Percentiles rank a stretch among this genome's conserved stretches.
Evolutionary conservation across 75 land plant genomes (phyloP).

Genomic region (Larix kaempferi): DNA sequence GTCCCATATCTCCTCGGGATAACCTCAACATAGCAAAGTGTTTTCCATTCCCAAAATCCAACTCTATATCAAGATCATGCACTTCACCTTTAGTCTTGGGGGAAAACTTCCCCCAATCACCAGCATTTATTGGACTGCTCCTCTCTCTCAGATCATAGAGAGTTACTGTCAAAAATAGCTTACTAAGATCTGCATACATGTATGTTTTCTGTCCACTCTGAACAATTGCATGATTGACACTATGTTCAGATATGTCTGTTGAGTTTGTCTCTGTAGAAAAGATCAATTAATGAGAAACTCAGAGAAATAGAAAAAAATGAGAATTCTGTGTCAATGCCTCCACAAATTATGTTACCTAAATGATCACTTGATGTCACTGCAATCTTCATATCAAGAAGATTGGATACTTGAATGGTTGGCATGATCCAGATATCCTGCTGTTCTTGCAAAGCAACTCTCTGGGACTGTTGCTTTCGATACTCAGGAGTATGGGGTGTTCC

Average conservation of each 20-base stretch:
- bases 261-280: conserved; percentile 30
- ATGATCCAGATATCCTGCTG: conserved; percentile 78
- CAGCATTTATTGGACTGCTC: conserved; percentile 60
- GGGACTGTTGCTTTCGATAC: conserved; percentile 5
- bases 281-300: conserved; percentile 7
- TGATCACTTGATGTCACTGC: conserved; percentile 44
- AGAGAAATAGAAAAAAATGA: not conserved
- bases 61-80: conserved; percentile 56
- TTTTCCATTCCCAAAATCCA: conserved; percentile 65
- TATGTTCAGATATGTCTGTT: conserved; percentile 2
- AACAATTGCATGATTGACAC: conserved; percentile 40
- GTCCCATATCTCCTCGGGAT: conserved; percentile 63
- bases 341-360: conserved; percentile 10
- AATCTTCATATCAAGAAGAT: conserved; percentile 63
- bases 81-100: conserved; percentile 38
- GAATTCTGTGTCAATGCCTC: not conserved
- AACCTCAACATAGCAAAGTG: conserved; percentile 61
- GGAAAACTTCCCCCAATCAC: conserved; percentile 59
- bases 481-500: conserved; percentile 21
- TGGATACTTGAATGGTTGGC: conserved; percentile 69
- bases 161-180: conserved; percentile 53
- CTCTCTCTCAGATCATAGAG: conserved; percentile 34
- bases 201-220: conserved; percentile 46
- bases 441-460: conserved; percentile 52
- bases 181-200: conserved; percentile 65